Conservation (phyloP, 352 stramenopile species). For the Phytophthora sp. region DNA sequence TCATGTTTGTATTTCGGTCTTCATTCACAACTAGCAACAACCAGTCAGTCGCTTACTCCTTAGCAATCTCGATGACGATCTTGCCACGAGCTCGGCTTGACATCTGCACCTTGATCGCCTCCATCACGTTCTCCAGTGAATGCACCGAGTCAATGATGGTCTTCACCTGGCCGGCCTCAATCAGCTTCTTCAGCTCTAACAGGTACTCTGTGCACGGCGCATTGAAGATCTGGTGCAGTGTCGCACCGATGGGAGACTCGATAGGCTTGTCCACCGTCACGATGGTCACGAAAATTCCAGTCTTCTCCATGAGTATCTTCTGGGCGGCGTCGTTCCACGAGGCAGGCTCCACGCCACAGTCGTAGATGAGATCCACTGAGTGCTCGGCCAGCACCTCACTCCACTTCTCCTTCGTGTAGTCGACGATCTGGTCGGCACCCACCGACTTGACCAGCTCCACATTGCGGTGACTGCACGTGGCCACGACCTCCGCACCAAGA, state of each 20-base stretch:
- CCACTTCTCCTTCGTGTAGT: conserved; percentile 63
- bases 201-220: conserved; percentile 25
- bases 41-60: conserved; percentile 7
- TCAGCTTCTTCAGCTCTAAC: conserved; percentile 43
- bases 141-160: conserved; percentile 57
- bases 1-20: not conserved
- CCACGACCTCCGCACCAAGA: conserved; percentile 35
- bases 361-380: conserved; percentile 48
- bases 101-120: conserved; percentile 61
- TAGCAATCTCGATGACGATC: conserved; percentile 21
- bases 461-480: conserved; percentile 51
- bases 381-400: conserved; percentile 37
- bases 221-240: conserved; percentile 30
- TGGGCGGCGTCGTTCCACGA: conserved; percentile 47
- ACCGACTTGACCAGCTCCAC: conserved; percentile 46
- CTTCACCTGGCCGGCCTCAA: conserved; percentile 46
- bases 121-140: conserved; percentile 53
- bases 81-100: conserved; percentile 10
- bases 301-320: conserved; percentile 48
- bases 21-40: conserved; percentile 7
- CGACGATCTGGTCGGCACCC: conserved; percentile 57
- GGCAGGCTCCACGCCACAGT: conserved; percentile 15
- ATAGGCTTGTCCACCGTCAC: conserved; percentile 40
- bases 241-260: conserved; percentile 66
- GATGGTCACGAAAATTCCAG: conserved; percentile 50